Evolutionary conservation across 441 rosid species (phyloP).

Genomic region (Pelargonium citronellum): DNA sequence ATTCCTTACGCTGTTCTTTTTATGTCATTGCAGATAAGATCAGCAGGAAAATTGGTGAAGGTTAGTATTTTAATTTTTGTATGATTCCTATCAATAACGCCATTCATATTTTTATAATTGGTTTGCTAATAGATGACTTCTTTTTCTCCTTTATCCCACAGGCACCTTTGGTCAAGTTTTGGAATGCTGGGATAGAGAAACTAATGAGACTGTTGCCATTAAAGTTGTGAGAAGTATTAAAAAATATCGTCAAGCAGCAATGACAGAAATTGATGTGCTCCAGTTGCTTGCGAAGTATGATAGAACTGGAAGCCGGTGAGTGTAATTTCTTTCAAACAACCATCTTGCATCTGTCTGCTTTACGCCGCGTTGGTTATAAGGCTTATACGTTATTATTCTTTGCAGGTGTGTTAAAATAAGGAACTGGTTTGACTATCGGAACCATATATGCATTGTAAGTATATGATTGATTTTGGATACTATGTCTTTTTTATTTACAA

Average conservation of each 20-base stretch:
- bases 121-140: neutral
- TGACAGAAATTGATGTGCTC: constrained; percentile 82
- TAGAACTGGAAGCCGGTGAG: constrained; percentile 65
- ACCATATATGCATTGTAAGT: constrained; percentile 97
- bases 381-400: constrained; percentile 44
- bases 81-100: neutral
- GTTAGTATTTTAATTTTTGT: constrained; percentile 34
- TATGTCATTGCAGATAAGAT: constrained; percentile 52
- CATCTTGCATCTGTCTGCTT: constrained; percentile 12
- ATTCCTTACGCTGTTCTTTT: neutral
- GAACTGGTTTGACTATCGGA: constrained; percentile 98
- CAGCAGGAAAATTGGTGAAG: constrained; percentile 91
- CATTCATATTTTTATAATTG: neutral
- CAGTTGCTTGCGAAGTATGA: constrained; percentile 80
- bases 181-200: constrained; percentile 77
- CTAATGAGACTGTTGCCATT: constrained; percentile 71
- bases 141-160: constrained; percentile 22
- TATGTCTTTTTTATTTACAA: constrained; percentile 45
- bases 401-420: constrained; percentile 99
- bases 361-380: constrained; percentile 40
- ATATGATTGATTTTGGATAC: constrained; percentile 36
- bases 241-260: constrained; percentile 87
- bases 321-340: constrained; percentile 8
- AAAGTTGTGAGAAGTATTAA: constrained; percentile 74
- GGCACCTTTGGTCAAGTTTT: constrained; percentile 92